Percentiles rank a stretch among this genome's conserved stretches.
Evolutionary conservation across 805 yeast species (phyloP).

Genomic region (Metschnikowia borealis): DNA sequence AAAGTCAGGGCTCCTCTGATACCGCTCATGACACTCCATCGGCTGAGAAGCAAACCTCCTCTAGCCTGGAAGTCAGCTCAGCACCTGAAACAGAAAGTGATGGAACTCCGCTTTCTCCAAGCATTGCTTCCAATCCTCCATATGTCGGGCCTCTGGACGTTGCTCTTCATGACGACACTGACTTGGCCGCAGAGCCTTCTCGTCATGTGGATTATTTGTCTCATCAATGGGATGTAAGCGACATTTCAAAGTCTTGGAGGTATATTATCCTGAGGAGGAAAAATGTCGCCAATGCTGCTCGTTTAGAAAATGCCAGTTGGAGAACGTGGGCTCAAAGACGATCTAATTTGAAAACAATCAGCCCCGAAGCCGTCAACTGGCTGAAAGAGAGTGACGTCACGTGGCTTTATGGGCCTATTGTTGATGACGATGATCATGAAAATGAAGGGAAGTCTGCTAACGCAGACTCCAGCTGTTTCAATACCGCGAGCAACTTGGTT

Average conservation of each 20-base stretch:
- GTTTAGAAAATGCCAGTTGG: conserved; percentile 68
- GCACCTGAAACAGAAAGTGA: conserved; percentile 6
- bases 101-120: conserved; percentile 9
- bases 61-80: not conserved
- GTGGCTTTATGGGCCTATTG: conserved; percentile 93
- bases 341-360: conserved; percentile 64
- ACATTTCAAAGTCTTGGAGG: conserved; percentile 93
- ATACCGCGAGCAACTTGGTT: conserved; percentile 39
- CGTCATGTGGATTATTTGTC: conserved; percentile 93
- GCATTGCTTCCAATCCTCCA: conserved; percentile 20
- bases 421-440: conserved; percentile 39
- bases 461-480: conserved; percentile 15
- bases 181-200: conserved; percentile 73
- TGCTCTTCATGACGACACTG: conserved; percentile 80
- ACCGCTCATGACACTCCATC: not conserved
- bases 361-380: conserved; percentile 94
- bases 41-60: not conserved
- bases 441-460: conserved; percentile 20
- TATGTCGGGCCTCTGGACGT: conserved; percentile 21
- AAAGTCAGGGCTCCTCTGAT: not conserved
- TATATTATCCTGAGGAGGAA: conserved; percentile 80
- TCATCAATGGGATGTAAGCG: conserved; percentile 93
- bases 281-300: conserved; percentile 63
- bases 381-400: conserved; percentile 95
- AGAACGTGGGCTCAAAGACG: conserved; percentile 90